Conservation (phyloP, 805 yeast species). For the Pichia kluyveri region DNA sequence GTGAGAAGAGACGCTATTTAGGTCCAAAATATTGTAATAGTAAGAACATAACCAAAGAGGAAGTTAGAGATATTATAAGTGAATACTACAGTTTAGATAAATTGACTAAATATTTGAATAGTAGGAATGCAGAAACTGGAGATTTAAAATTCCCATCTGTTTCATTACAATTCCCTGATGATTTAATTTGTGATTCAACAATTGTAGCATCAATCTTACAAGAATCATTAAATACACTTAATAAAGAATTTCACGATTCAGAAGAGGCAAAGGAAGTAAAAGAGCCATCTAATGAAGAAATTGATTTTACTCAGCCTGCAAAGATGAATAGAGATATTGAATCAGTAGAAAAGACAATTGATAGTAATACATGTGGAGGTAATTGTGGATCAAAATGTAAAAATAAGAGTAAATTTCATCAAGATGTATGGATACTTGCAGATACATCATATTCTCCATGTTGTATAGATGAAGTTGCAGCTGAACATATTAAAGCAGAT, state of each 20-base stretch:
- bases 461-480: slow-evolving; percentile 95
- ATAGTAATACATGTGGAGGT: slow-evolving; percentile 23
- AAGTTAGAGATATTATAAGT: slow-evolving; percentile 27
- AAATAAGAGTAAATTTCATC: slow-evolving; percentile 12
- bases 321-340: slow-evolving; percentile 5
- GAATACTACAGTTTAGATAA: slow-evolving; percentile 45
- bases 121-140: slow-evolving; percentile 19
- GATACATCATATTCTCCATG: slow-evolving; percentile 95
- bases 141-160: slow-evolving; percentile 35
- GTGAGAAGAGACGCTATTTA: slow-evolving; percentile 16
- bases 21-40: slow-evolving; percentile 24
- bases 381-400: slow-evolving; percentile 22
- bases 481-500: slow-evolving; percentile 83
- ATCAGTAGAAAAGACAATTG: slow-evolving; percentile 21
- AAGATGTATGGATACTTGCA: slow-evolving; percentile 71
- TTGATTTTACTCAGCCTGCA: slow-evolving; percentile 5
- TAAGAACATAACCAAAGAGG: slow-evolving; percentile 15
- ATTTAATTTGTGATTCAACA: slow-evolving; percentile 68
- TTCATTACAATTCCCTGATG: slow-evolving; percentile 89
- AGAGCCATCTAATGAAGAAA: not conserved
- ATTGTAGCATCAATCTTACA: slow-evolving; percentile 52
- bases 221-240: slow-evolving; percentile 21
- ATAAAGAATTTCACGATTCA: slow-evolving; percentile 5
- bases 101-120: slow-evolving; percentile 15
- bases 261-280: not conserved